These are phyloP conservation scores for Leucocoprinus leucothites DNA, from an alignment of 768 basidiomycete species.

Conservation along the genomic window DNA sequence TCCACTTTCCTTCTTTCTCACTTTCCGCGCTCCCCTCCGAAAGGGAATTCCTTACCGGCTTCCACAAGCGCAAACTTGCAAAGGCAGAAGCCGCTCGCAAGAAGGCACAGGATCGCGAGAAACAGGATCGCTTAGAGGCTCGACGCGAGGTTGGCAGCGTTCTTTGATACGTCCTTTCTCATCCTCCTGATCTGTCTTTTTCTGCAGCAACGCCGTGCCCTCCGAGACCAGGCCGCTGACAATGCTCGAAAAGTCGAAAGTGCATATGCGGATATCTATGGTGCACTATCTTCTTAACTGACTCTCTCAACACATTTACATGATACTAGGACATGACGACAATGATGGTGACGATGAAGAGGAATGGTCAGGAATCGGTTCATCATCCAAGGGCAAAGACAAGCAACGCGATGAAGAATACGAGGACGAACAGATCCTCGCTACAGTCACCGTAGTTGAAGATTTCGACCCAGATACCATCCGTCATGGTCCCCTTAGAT, in stretches of 20 bases:
- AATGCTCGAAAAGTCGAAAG: conserved; percentile 78
- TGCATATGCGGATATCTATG: conserved; percentile 57
- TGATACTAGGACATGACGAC: conserved; percentile 12
- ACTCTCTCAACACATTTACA: conserved; percentile 15
- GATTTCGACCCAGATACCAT: conserved; percentile 79
- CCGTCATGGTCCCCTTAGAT: conserved; percentile 41
- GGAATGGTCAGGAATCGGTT: conserved; percentile 45
- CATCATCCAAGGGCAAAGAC: conserved; percentile 23
- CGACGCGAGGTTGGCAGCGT: conserved; percentile 64
- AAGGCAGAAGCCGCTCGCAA: conserved; percentile 74
- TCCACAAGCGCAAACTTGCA: conserved; percentile 87
- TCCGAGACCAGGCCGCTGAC: conserved; percentile 72
- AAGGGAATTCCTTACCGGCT: conserved; percentile 91
- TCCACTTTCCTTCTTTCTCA: background rate
- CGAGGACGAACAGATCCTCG: conserved; percentile 79
- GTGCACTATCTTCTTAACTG: conserved; percentile 26
- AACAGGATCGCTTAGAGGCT: conserved; percentile 69
- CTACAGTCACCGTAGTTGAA: conserved; percentile 89
- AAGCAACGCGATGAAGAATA: conserved; percentile 63
- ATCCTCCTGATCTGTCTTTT: conserved; percentile 15
- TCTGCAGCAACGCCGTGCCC: conserved; percentile 67
- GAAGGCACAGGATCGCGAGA: conserved; percentile 74
- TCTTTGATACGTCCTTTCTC: conserved; percentile 7
- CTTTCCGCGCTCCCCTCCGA: conserved; percentile 16
- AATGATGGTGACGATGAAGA: conserved; percentile 34